Evolutionary conservation across 306 rosid genomes (phyloP).

Genomic region (Quercus parvula): DNA sequence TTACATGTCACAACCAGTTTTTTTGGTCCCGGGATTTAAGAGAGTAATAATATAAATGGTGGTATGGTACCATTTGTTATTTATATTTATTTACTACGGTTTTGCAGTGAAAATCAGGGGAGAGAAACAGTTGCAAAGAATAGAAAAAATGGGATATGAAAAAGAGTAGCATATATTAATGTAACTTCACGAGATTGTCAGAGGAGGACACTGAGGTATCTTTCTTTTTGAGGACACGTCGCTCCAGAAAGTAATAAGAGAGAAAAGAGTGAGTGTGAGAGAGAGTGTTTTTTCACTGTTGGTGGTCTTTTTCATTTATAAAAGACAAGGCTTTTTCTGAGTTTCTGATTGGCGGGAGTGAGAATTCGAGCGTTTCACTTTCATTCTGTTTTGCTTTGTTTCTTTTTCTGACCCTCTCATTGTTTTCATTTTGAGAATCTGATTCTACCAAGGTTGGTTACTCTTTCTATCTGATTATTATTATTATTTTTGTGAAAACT

Average conservation of each 20-base stretch:
- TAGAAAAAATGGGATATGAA: background rate
- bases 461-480: background rate
- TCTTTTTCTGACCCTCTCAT: background rate
- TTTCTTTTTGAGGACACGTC: constrained; percentile 62
- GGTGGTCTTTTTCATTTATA: constrained; percentile 3
- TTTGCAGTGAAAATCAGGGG: constrained; percentile 3
- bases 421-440: constrained; percentile 33
- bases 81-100: background rate
- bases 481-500: too few relatives aligned
- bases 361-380: constrained; percentile 18
- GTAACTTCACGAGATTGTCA: constrained; percentile 56
- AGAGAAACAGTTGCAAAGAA: constrained; percentile 7
- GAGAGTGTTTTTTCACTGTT: constrained; percentile 2
- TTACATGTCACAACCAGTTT: background rate
- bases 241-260: constrained; percentile 54
- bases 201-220: constrained; percentile 53
- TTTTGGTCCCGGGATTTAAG: constrained; percentile 3
- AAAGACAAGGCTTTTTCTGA: constrained; percentile 15
- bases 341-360: constrained; percentile 33
- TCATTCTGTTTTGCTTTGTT: background rate
- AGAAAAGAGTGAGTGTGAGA: constrained; percentile 15
- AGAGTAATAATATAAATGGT: too few relatives aligned
- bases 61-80: background rate
- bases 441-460: constrained; percentile 40
- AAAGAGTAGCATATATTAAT: background rate